Evolutionary conservation across 768 basidiomycete genomes (phyloP), one percentile per base, ranked within the genome.

Genomic region (Crucibulum laeve): DNA sequence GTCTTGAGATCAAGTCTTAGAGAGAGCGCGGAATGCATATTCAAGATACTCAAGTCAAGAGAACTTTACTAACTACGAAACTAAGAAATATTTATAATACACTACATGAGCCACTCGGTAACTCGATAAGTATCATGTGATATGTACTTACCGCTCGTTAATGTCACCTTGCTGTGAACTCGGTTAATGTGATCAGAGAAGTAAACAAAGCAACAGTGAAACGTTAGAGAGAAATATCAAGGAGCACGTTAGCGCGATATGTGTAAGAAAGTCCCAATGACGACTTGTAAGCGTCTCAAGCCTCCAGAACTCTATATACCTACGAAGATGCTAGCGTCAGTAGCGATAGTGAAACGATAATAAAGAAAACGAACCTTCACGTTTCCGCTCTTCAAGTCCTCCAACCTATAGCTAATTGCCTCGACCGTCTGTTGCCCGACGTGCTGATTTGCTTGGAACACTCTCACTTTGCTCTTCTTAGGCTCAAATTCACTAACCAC

Each of bases 381-480:
- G 19, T 70, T 65, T 8, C 92, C 92, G 54, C 81, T 87, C 69
- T 93, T 93, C 54, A 94, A 58, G 69, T 94, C 92, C 32, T 94
- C 91, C 60, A 92, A 64, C 43, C 88, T 77, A 67, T 93, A 95
- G 54, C 86, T 92, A n/a, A 79, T 83, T 39, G 70, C 73, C 55
- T 91, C 90, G 23, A 91, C 83, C 49, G 70, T 72, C 68, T 88
- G 86, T 51, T 83, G 87, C 38, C 87, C 82, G 55, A 87, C 85
- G 54, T 85, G 87, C 58, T 87, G 82, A 60, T 90, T 92, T 42
- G 91, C 91, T 60, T 94, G 90, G 60, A 84, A 84, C 34, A 89
- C 80, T 59, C 75, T 77, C 42, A 93, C 70, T 69, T 96, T 96
- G 47, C 76, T 77, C 71, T 93, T 94, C 78, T 89, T 92, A 28